Evolutionary conservation across 345 rosid species (phyloP).

Genomic region (Citrus trifoliata): DNA sequence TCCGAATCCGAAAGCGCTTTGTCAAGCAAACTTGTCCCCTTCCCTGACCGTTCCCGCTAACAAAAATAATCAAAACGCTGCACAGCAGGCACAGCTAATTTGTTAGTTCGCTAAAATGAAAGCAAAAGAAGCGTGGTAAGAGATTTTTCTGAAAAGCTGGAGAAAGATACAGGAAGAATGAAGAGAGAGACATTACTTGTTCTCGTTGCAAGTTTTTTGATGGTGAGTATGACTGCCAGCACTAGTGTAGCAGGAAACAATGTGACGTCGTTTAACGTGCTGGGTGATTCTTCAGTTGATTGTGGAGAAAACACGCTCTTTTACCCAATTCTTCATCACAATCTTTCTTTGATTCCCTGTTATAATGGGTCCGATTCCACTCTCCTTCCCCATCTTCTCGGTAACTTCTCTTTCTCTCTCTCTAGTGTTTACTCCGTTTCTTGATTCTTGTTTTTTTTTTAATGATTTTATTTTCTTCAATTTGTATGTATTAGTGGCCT

Average conservation of each 20-base stretch:
- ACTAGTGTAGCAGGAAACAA: not conserved
- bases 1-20: not conserved
- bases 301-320: conserved; percentile 56
- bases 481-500: no score
- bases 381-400: conserved; percentile 59
- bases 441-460: not conserved
- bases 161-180: not conserved
- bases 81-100: not conserved
- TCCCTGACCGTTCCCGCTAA: not conserved
- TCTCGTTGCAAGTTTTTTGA: not conserved
- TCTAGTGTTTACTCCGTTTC: not conserved
- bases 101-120: not conserved
- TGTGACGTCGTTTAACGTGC: conserved; percentile 42
- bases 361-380: conserved; percentile 34
- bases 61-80: not conserved
- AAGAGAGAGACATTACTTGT: not conserved
- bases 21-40: no score
- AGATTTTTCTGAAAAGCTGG: not conserved
- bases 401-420: conserved; percentile 20
- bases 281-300: conserved; percentile 75
- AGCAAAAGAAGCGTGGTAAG: not conserved
- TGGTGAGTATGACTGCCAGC: not conserved
- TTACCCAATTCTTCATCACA: conserved; percentile 45
- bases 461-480: not conserved
- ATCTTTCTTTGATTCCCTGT: conserved; percentile 58